phyloP scores from a whole-genome alignment of 495 filamentous ascomycete genomes.

The Aspergillus ellipticus region DNA sequence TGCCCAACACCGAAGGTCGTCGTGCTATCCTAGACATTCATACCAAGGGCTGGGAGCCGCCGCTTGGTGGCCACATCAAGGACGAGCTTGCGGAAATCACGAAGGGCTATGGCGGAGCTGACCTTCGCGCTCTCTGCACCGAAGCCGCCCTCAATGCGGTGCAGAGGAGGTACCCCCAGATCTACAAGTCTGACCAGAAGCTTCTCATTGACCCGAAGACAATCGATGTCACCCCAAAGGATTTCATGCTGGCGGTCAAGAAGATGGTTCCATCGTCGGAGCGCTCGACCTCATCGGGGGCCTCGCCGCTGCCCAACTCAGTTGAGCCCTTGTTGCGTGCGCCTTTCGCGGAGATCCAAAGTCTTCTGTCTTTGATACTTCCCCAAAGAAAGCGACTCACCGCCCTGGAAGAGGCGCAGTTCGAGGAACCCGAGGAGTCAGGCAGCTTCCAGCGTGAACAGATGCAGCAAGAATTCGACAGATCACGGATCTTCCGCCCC shows the following conservation, averaged over 20 bases:
- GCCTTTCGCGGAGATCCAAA: slow-evolving; percentile 63
- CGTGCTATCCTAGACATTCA: slow-evolving; percentile 91
- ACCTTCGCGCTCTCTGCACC: slow-evolving; percentile 89
- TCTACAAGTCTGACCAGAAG: slow-evolving; percentile 88
- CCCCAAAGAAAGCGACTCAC: slow-evolving; percentile 81
- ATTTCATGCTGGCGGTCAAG: slow-evolving; percentile 95
- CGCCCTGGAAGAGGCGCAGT: slow-evolving; percentile 90
- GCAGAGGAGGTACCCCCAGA: slow-evolving; percentile 91
- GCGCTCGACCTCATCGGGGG: slow-evolving; percentile 75
- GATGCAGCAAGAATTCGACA: slow-evolving; percentile 87
- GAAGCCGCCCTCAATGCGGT: slow-evolving; percentile 99
- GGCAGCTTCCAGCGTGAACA: slow-evolving; percentile 78
- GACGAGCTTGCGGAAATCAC: slow-evolving; percentile 78
- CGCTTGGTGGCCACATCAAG: slow-evolving; percentile 72
- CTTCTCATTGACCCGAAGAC: slow-evolving; percentile 79
- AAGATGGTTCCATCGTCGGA: slow-evolving; percentile 95
- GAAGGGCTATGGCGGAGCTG: slow-evolving; percentile 95
- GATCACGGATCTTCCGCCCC: slow-evolving; percentile 82
- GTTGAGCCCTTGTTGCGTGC: slow-evolving; percentile 78
- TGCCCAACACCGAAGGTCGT: slow-evolving; percentile 75
- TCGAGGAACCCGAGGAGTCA: slow-evolving; percentile 78
- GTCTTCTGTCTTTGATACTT: slow-evolving; percentile 68
- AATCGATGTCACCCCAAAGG: slow-evolving; percentile 80
- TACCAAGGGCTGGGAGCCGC: slow-evolving; percentile 86
- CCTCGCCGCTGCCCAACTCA: slow-evolving; percentile 67